A percentile compares a stretch with the other conserved stretches of the same genome.
Conservation (phyloP, 73 alveolate genomes). For the Paramecium bursaria region DNA sequence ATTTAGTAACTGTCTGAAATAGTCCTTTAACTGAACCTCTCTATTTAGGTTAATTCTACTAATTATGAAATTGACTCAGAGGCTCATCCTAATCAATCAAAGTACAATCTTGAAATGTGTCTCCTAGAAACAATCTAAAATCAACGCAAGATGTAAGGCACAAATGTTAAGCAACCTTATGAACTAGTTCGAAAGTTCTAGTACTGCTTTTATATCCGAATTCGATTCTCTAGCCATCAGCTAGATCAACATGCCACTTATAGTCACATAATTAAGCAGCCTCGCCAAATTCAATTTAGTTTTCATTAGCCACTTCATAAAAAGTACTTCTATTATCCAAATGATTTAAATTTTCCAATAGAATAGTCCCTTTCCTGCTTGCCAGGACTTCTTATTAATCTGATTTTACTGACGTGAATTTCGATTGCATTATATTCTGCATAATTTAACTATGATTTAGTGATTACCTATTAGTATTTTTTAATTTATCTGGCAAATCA, state of each 20-base stretch:
- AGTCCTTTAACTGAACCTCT: too few relatives aligned
- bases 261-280: neutral
- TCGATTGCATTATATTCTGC: neutral
- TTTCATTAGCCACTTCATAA: neutral
- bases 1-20: too few relatives aligned
- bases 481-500: neutral
- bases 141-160: constrained; percentile 22
- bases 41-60: too few relatives aligned
- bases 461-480: neutral
- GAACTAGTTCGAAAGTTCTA: neutral
- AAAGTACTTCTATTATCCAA: neutral
- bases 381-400: neutral
- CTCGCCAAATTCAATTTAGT: neutral
- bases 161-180: constrained; percentile 17
- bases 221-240: neutral
- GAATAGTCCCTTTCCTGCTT: neutral
- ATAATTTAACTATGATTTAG: too few relatives aligned
- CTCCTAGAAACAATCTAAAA: constrained; percentile 25
- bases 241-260: neutral
- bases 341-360: neutral
- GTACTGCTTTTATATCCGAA: constrained; percentile 23
- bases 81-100: too few relatives aligned
- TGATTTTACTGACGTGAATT: neutral
- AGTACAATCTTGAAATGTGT: too few relatives aligned
- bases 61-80: too few relatives aligned